Evolutionary conservation across 2,329 filamentous ascomycete genomes (phyloP).

Genomic region (Cadophora sp.): DNA sequence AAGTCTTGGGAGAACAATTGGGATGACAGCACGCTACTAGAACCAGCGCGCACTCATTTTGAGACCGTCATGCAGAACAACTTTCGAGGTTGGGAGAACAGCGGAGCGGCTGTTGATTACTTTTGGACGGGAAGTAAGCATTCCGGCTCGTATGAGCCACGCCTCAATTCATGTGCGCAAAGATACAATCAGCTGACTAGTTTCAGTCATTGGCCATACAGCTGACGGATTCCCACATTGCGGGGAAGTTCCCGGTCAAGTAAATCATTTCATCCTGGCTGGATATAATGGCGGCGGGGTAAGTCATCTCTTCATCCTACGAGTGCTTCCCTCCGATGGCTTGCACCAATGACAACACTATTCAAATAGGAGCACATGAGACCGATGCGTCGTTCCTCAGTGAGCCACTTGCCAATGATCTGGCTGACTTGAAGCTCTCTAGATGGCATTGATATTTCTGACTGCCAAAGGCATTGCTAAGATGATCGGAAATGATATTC

Average conservation of each 20-base stretch:
- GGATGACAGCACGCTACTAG: slow-evolving; percentile 54
- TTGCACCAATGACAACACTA: not conserved
- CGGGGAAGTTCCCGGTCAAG: slow-evolving; percentile 49
- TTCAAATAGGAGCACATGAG: not conserved
- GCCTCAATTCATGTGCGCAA: not conserved
- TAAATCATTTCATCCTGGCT: slow-evolving; percentile 51
- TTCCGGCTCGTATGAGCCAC: slow-evolving; percentile 1
- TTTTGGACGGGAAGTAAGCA: slow-evolving; percentile 34
- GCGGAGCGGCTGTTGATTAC: slow-evolving; percentile 45
- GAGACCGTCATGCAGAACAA: slow-evolving; percentile 55
- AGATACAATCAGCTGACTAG: slow-evolving; percentile 25
- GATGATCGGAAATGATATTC: slow-evolving; percentile 46
- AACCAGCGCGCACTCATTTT: slow-evolving; percentile 51
- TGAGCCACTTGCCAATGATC: not conserved
- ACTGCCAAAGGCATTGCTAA: slow-evolving; percentile 49
- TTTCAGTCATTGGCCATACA: slow-evolving; percentile 48
- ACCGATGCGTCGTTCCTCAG: not conserved
- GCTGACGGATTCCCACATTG: slow-evolving; percentile 51
- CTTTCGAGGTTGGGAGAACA: slow-evolving; percentile 56
- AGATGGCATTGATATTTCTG: slow-evolving; percentile 55
- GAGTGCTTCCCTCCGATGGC: not conserved
- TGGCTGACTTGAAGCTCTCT: slow-evolving; percentile 52
- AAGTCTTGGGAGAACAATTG: slow-evolving; percentile 54
- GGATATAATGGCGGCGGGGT: slow-evolving; percentile 44
- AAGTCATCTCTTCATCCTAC: slow-evolving; percentile 6